Evolutionary conservation across 306 rosid species (phyloP), one percentile per base, ranked within the genome.

Genomic region (Begonia peltatifolia): DNA sequence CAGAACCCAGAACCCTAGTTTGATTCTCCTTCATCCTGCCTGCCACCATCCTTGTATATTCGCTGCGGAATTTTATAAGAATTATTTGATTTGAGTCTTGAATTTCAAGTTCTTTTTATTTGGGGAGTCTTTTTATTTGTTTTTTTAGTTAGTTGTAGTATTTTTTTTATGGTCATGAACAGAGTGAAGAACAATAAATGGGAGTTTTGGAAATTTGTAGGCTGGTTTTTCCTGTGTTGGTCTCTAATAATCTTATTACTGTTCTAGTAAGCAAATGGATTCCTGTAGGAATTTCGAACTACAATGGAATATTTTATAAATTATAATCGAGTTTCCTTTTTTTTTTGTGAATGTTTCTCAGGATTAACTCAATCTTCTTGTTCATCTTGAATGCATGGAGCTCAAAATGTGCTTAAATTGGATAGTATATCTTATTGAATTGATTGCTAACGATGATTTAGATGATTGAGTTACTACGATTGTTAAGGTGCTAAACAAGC

Each of bases 1-100:
- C 20, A 13, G 42, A 50, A 50, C 42, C 52, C 64, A 4, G 51
- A 60, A 50, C 56, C 64, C 64, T 51, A 60, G 56, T 51, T 50
- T 16, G 16, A 38, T 60, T 13, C 42, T n/a, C 4, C n/a, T 44
- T 10, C 9, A 38, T 38, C 42, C 11, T n/a, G 53, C 10, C 53
- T 7, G 10, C 53, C 53, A 5, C 18, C 18, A 5, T 14, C 11
- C 38, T 50, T 17, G 3, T 30, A 30, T 30, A 30, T 30, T 30
- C 9, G 38, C 38, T 44, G 48, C 13, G 12, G 48, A 44, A 10
- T 44, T 44, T 44, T 30, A 7, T 44, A 3, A 11, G 14, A n/a
- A 44, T 44, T 30, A 6, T 30, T 30, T 30, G 38, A 7, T 30
- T 6, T 1, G 7, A 30, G 48, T 44, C 14, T 44, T 44, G 48